phyloP scores from a whole-genome alignment of 225 moss, liverwort and hornwort genomes.

The Thuidium tamariscinum region DNA sequence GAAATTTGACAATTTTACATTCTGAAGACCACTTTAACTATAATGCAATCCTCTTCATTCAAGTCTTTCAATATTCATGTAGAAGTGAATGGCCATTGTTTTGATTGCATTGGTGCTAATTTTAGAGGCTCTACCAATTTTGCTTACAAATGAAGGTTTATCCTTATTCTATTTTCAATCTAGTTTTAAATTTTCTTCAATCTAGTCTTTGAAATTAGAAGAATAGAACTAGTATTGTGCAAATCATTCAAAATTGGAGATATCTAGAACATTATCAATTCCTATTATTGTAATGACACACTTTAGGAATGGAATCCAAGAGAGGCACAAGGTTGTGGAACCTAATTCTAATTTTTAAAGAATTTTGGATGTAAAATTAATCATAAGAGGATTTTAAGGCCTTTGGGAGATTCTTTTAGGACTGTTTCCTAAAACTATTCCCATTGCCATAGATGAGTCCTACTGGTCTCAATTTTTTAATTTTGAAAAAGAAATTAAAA shows the following conservation, averaged over 20 bases:
- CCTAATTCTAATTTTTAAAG: background rate
- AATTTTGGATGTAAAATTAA: too few species aligned
- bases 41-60: background rate
- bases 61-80: rapidly evolving
- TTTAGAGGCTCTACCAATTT: background rate
- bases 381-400: too few species aligned
- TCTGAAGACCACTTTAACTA: background rate
- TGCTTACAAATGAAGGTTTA: rapidly evolving
- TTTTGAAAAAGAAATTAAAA: too few species aligned
- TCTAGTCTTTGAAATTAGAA: background rate
- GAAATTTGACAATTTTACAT: background rate
- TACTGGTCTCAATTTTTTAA: too few species aligned
- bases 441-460: too few species aligned
- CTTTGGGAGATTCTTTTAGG: too few species aligned
- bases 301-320: background rate
- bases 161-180: background rate
- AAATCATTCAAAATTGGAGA: background rate
- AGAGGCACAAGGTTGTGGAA: too few species aligned
- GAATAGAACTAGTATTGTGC: background rate
- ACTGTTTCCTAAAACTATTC: too few species aligned
- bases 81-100: background rate
- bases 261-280: background rate
- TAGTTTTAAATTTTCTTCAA: background rate
- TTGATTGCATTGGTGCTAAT: background rate
- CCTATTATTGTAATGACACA: background rate